phyloP scores from a whole-genome alignment of 2,329 filamentous ascomycete species.

The Cercospora zeina region DNA sequence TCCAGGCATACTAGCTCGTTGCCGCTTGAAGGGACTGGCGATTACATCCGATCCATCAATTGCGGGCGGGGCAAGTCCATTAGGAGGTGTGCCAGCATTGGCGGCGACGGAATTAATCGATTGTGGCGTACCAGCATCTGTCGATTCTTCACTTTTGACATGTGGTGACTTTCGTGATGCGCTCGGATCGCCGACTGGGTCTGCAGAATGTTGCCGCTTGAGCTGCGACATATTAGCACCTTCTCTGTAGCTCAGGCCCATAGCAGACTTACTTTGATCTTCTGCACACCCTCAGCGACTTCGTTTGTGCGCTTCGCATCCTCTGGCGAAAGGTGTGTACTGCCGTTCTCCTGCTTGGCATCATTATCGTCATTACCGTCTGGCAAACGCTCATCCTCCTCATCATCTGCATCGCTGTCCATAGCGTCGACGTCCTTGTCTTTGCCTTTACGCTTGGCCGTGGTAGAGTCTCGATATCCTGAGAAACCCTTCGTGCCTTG shows the following conservation, averaged over 20 bases:
- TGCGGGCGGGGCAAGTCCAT: slow-evolving; percentile 29
- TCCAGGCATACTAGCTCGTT: slow-evolving; percentile 61
- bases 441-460: slow-evolving; percentile 58
- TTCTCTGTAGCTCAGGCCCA: background rate
- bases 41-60: slow-evolving; percentile 54
- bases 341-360: slow-evolving; percentile 61
- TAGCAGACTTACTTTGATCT: slow-evolving; percentile 66
- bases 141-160: slow-evolving; percentile 41
- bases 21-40: slow-evolving; percentile 74
- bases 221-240: slow-evolving; percentile 55
- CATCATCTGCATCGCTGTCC: slow-evolving; percentile 74
- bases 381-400: slow-evolving; percentile 59
- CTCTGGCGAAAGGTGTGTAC: slow-evolving; percentile 60
- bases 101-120: slow-evolving; percentile 36
- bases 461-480: slow-evolving; percentile 63
- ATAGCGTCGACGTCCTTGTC: slow-evolving; percentile 61
- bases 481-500: slow-evolving; percentile 89
- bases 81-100: slow-evolving; percentile 39
- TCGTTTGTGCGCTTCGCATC: slow-evolving; percentile 72
- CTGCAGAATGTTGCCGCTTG: slow-evolving; percentile 76
- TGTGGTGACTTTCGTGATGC: slow-evolving; percentile 49
- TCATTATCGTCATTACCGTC: slow-evolving; percentile 62
- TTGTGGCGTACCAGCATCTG: slow-evolving; percentile 47
- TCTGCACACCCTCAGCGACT: slow-evolving; percentile 75
- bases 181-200: slow-evolving; percentile 56